These are phyloP conservation scores for Nicotiana rustica DNA, from an alignment of 305 asterid genomes.

Conservation along the genomic window DNA sequence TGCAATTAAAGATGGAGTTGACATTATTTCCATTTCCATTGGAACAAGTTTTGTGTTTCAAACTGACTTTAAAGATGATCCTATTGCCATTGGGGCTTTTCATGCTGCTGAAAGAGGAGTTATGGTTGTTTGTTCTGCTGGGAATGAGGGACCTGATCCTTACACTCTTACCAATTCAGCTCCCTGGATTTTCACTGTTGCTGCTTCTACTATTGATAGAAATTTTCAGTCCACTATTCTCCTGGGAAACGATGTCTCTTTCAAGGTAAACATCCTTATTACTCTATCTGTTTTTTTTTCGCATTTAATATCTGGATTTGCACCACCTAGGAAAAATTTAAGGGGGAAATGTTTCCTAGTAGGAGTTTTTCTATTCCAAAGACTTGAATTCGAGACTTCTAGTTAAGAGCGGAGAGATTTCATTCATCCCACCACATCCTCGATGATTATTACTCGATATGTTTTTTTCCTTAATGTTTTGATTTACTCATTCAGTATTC, in stretches of 20 bases:
- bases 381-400: no score
- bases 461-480: no score
- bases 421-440: background rate
- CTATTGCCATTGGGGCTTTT: slow-evolving; percentile 88
- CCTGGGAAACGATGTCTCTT: slow-evolving; percentile 60
- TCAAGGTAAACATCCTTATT: slow-evolving; percentile 48
- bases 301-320: no score
- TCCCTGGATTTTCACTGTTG: slow-evolving; percentile 82
- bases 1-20: slow-evolving; percentile 76
- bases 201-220: slow-evolving; percentile 75
- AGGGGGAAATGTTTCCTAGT: background rate
- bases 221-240: slow-evolving; percentile 53
- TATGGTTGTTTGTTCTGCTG: slow-evolving; percentile 72
- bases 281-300: background rate
- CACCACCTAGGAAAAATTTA: no score
- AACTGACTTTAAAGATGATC: slow-evolving; percentile 63
- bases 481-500: no score
- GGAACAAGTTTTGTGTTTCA: slow-evolving; percentile 60
- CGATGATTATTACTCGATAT: background rate
- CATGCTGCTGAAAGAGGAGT: slow-evolving; percentile 72
- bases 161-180: slow-evolving; percentile 72
- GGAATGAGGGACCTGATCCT: slow-evolving; percentile 76
- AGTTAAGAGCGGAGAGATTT: background rate
- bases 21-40: slow-evolving; percentile 71
- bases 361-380: background rate